Conservation (phyloP, 2,329 filamentous ascomycete species). For the Diaporthe destruens region DNA sequence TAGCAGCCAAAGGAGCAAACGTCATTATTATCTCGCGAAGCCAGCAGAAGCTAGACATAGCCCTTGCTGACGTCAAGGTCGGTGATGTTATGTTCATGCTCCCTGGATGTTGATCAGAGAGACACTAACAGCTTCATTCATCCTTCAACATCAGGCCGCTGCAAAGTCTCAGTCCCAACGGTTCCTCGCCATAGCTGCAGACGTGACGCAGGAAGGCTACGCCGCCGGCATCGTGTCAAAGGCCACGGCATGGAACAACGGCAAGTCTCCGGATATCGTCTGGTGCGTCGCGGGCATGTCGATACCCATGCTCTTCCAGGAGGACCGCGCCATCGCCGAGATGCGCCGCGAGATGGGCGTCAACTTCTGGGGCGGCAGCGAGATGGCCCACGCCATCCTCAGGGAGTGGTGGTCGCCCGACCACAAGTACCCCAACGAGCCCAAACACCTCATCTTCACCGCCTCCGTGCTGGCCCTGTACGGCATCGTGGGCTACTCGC, state of each 20-base stretch:
- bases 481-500: conserved; percentile 82
- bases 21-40: conserved; percentile 77
- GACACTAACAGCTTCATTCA: conserved; percentile 49
- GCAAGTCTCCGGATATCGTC: conserved; percentile 81
- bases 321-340: conserved; percentile 77
- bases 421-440: conserved; percentile 55
- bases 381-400: conserved; percentile 86
- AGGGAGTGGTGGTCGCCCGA: conserved; percentile 76
- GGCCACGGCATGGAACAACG: conserved; percentile 83
- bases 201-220: conserved; percentile 79
- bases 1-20: conserved; percentile 76
- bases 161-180: conserved; percentile 77
- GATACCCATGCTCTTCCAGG: conserved; percentile 81
- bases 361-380: conserved; percentile 89
- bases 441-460: conserved; percentile 90
- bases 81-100: conserved; percentile 21
- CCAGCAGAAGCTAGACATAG: conserved; percentile 67
- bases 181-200: conserved; percentile 87
- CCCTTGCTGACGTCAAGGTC: conserved; percentile 68
- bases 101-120: conserved; percentile 1
- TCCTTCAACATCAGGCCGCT: conserved; percentile 61
- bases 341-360: conserved; percentile 88
- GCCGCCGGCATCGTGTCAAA: conserved; percentile 78
- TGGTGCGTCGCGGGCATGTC: conserved; percentile 90
- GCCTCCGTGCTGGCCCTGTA: conserved; percentile 81